phyloP scores from a whole-genome alignment of 139 green algal genomes.

The Micractinium conductrix region DNA sequence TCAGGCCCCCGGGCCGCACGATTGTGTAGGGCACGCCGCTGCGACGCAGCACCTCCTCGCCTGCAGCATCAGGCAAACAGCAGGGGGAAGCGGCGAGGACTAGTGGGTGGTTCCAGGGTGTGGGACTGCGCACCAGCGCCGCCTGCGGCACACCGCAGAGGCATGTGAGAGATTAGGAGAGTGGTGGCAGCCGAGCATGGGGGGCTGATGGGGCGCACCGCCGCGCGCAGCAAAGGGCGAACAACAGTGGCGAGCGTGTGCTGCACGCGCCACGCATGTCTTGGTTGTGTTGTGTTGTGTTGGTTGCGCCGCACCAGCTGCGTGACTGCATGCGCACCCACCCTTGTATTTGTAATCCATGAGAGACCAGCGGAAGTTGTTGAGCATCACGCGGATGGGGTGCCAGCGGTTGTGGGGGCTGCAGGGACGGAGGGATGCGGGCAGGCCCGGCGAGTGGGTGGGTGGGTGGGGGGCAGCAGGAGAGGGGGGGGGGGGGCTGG shows the following conservation, averaged over 20 bases:
- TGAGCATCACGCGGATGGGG: conserved; percentile 73
- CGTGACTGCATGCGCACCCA: background rate
- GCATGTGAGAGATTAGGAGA: too few relatives aligned
- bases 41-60: conserved; percentile 61
- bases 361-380: conserved; percentile 75
- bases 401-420: conserved; percentile 63
- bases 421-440: background rate
- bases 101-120: too few relatives aligned
- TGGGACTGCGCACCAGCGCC: too few relatives aligned
- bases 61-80: conserved; percentile 42
- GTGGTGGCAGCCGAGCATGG: too few relatives aligned
- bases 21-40: conserved; percentile 69
- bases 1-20: conserved; percentile 63
- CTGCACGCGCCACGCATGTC: too few relatives aligned
- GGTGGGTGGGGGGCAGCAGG: background rate
- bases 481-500: background rate
- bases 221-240: too few relatives aligned
- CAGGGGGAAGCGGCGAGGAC: background rate
- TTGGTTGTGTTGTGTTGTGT: too few relatives aligned
- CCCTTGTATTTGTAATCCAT: conserved; percentile 81
- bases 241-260: too few relatives aligned
- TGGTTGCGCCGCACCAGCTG: too few relatives aligned
- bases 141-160: too few relatives aligned
- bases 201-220: too few relatives aligned
- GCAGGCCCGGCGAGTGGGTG: background rate